These are phyloP conservation scores for Santalum album DNA, from an alignment of 164 flowering plant genomes.

Conservation along the genomic window DNA sequence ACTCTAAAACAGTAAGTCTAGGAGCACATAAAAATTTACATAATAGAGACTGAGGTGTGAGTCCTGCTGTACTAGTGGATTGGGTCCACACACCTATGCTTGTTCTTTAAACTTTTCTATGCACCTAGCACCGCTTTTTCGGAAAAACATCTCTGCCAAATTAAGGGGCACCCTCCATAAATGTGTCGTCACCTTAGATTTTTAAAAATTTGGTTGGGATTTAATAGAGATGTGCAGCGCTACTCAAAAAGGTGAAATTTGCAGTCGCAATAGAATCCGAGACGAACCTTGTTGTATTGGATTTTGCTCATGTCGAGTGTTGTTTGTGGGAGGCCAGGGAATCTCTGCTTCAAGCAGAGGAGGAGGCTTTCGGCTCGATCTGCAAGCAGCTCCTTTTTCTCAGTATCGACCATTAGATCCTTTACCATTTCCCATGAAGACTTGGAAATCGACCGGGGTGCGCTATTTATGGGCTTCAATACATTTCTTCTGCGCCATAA, in stretches of 20 bases:
- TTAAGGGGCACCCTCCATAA: too few relatives aligned
- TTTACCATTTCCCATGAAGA: conserved; percentile 58
- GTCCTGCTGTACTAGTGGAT: too few relatives aligned
- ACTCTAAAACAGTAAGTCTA: too few relatives aligned
- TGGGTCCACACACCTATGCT: too few relatives aligned
- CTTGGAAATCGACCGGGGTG: conserved; percentile 27
- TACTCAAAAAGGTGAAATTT: neutral
- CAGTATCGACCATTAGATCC: conserved; percentile 45
- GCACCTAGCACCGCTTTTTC: too few relatives aligned
- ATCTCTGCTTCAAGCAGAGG: conserved; percentile 48
- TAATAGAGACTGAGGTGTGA: too few relatives aligned
- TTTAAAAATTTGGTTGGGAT: too few relatives aligned
- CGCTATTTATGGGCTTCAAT: conserved; percentile 20
- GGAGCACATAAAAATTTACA: too few relatives aligned
- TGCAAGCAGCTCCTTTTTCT: conserved; percentile 43
- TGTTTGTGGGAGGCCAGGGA: conserved; percentile 58
- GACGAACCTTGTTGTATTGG: conserved; percentile 55
- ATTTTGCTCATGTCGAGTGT: conserved; percentile 55
- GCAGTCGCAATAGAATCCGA: neutral
- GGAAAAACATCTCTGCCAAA: too few relatives aligned
- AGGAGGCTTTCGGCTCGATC: conserved; percentile 50
- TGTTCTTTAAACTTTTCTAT: too few relatives aligned
- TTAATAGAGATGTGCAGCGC: too few relatives aligned
- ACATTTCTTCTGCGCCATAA: conserved; percentile 31
- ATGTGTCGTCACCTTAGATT: too few relatives aligned